These are phyloP conservation scores for Fusarium equiseti DNA, from an alignment of 2,329 filamentous ascomycete genomes.

Conservation along the genomic window DNA sequence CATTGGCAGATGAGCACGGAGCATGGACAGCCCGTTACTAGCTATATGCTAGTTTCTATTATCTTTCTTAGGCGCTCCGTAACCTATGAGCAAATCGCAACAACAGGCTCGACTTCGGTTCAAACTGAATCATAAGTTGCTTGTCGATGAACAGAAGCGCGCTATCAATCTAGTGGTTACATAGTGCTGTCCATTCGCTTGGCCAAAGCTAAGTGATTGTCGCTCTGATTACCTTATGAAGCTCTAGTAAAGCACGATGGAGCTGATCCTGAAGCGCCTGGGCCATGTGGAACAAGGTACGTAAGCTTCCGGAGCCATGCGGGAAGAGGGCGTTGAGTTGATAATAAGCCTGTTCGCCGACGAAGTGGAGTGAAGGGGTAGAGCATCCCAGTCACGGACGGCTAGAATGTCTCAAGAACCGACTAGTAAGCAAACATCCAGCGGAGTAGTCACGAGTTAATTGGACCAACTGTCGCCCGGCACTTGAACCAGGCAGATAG, in stretches of 20 bases:
- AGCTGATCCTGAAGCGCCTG: constrained; percentile 29
- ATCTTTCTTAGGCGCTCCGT: background rate
- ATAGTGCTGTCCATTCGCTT: constrained; percentile 6
- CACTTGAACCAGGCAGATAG: constrained; percentile 32
- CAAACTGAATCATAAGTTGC: background rate
- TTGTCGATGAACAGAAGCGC: constrained; percentile 3
- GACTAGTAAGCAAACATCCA: constrained; percentile 41
- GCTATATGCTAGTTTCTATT: constrained; percentile 31
- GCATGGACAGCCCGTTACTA: constrained; percentile 14
- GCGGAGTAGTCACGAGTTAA: constrained; percentile 25
- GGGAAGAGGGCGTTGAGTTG: constrained; percentile 41
- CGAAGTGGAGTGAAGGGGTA: constrained; percentile 37
- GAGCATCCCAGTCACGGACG: constrained; percentile 36
- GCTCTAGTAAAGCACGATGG: constrained; percentile 23
- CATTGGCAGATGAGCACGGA: constrained; percentile 24
- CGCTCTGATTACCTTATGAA: constrained; percentile 11
- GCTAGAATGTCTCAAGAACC: constrained; percentile 49
- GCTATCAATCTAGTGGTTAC: constrained; percentile 1
- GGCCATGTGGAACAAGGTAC: constrained; percentile 44
- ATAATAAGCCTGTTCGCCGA: constrained; percentile 31
- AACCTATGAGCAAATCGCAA: constrained; percentile 3
- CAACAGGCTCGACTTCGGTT: background rate
- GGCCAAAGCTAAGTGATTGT: background rate
- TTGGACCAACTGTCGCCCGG: constrained; percentile 31
- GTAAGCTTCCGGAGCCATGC: constrained; percentile 41